Conservation (phyloP, 2,329 filamentous ascomycete species). For the Curvularia lunata region DNA sequence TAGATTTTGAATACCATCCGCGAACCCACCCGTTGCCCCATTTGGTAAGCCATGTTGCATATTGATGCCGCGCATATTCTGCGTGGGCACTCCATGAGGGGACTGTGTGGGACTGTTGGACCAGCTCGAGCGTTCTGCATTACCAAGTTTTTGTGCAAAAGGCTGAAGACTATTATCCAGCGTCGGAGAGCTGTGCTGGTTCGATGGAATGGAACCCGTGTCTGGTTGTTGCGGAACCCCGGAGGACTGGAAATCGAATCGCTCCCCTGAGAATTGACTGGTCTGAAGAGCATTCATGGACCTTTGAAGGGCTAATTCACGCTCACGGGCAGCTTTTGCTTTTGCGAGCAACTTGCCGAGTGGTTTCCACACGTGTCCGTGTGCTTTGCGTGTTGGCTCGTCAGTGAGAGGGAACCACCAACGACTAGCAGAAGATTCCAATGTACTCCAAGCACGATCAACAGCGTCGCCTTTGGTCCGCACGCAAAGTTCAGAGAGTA, state of each 20-base stretch:
- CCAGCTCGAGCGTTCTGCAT: slow-evolving; percentile 28
- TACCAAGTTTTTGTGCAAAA: slow-evolving; percentile 34
- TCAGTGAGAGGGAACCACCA: slow-evolving; percentile 49
- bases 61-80: background rate
- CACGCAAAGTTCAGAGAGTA: slow-evolving; percentile 65
- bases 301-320: slow-evolving; percentile 55
- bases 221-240: slow-evolving; percentile 20
- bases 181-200: slow-evolving; percentile 32
- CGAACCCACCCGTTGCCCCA: background rate
- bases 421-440: slow-evolving; percentile 56
- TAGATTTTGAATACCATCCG: background rate
- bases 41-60: slow-evolving; percentile 8
- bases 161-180: slow-evolving; percentile 42
- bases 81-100: background rate
- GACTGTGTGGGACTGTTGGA: slow-evolving; percentile 23
- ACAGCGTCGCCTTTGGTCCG: slow-evolving; percentile 63
- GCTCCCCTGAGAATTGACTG: slow-evolving; percentile 26
- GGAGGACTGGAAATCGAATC: slow-evolving; percentile 4
- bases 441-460: slow-evolving; percentile 65
- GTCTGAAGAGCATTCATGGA: slow-evolving; percentile 37
- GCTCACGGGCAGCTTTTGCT: slow-evolving; percentile 61
- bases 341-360: slow-evolving; percentile 66
- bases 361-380: slow-evolving; percentile 68
- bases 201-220: slow-evolving; percentile 8
- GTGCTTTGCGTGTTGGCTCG: slow-evolving; percentile 33